Evolutionary conservation across 1,139 yeast genomes (phyloP), one percentile per base, ranked within the genome.

Genomic region (Geotrichum fermentans): DNA sequence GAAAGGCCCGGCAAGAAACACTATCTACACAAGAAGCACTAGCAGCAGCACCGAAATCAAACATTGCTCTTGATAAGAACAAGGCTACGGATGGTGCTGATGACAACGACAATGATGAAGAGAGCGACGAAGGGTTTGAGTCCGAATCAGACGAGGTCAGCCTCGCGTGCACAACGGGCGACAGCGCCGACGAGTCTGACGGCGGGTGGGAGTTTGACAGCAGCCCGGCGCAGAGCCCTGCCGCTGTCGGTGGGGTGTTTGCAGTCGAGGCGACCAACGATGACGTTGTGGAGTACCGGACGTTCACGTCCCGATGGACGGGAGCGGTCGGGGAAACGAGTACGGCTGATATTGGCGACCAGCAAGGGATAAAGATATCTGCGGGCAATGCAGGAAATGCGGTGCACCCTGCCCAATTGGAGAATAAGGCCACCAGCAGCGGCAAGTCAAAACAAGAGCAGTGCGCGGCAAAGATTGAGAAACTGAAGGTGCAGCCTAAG

Each of bases 241-340:
- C 35, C 7, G n/a, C 29, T 4, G 18, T 16, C 16, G 37, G 24
- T 3, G 14, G 11, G 4, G 41, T n/a, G n/a, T n/a, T n/a, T n/a
- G n/a, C n/a, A n/a, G 14, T 17, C 26, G 3, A 14, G n/a, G n/a
- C n/a, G n/a, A n/a, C n/a, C n/a, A 28, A 18, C 14, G 41, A 24
- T 14, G 49, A 45, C 14, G 34, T 40, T 11, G 36, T 39, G 8
- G 49, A 45, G 32, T 45, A 45, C 26, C 36, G 49, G 11, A 45
- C 49, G 13, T 45, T 45, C 24, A 39, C 49, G 10, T 24, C 41
- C 10, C 43, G 37, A 16, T 35, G 38, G 16, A n/a, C n/a, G n/a
- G n/a, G n/a, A n/a, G n/a, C n/a, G n/a, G n/a, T n/a, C n/a, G n/a
- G n/a, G n/a, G n/a, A n/a, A n/a, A n/a, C n/a, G n/a, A n/a, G n/a